Conservation (phyloP, 352 stramenopile genomes). For the Elongisporangium anandrum region DNA sequence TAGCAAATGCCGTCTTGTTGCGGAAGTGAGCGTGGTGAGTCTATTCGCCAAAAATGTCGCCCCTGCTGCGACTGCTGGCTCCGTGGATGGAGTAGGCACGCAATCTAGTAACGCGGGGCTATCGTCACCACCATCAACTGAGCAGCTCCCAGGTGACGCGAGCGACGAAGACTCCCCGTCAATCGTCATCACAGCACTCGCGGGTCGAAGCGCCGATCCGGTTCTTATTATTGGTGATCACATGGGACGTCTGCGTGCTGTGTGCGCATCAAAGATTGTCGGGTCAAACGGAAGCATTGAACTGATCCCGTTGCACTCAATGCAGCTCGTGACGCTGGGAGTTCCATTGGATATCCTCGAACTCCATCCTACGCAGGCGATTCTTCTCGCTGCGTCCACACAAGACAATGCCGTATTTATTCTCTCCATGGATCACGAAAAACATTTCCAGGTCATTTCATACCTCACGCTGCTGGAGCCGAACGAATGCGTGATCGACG, state of each 20-base stretch:
- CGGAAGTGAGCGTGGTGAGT: conserved; percentile 25
- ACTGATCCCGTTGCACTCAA: conserved; percentile 55
- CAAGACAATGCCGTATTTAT: conserved; percentile 37
- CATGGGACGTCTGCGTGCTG: conserved; percentile 44
- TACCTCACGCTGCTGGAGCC: conserved; percentile 36
- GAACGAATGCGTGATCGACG: conserved; percentile 45
- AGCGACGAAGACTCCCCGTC: conserved; percentile 1
- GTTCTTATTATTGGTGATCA: conserved; percentile 59
- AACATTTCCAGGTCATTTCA: conserved; percentile 54
- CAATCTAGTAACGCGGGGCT: background rate
- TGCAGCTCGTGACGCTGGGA: conserved; percentile 29
- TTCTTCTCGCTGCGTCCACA: conserved; percentile 55
- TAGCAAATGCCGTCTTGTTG: conserved; percentile 32
- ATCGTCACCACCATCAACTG: conserved; percentile 14
- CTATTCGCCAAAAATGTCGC: conserved; percentile 29
- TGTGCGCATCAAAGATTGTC: conserved; percentile 51
- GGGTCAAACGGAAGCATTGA: conserved; percentile 40
- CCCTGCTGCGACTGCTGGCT: background rate
- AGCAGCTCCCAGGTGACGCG: conserved; percentile 3
- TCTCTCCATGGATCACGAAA: conserved; percentile 66
- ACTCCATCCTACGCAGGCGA: conserved; percentile 51
- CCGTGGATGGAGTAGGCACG: background rate
- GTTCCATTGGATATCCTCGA: conserved; percentile 46
- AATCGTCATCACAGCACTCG: conserved; percentile 43
- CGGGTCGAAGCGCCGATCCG: conserved; percentile 40